Conservation (phyloP, 805 yeast genomes). For the Monosporozyma aerobia region DNA sequence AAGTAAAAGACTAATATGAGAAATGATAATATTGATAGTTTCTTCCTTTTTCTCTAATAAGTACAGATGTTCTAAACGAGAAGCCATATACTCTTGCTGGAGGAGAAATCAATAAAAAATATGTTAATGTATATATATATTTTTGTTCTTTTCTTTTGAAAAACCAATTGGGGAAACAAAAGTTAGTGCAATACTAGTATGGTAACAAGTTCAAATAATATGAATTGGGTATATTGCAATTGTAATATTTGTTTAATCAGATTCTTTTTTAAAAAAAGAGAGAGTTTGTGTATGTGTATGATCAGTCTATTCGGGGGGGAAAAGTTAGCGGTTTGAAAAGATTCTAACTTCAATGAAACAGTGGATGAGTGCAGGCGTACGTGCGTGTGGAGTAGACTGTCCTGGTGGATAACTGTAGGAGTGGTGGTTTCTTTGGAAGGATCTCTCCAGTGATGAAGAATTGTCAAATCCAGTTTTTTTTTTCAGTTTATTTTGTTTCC, state of each 20-base stretch:
- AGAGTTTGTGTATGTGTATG: neutral
- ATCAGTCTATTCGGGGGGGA: neutral
- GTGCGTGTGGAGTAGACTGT: neutral
- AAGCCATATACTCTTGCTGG: neutral
- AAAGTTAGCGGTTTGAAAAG: neutral
- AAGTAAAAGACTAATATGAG: constrained; percentile 24
- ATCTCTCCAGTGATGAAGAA: no score
- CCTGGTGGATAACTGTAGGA: neutral
- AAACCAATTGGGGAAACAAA: neutral
- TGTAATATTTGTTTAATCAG: neutral
- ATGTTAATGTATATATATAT: no score
- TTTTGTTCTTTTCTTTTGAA: neutral
- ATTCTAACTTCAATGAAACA: neutral
- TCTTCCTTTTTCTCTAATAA: constrained; percentile 13
- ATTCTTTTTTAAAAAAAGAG: no score
- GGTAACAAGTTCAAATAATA: neutral
- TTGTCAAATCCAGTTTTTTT: neutral
- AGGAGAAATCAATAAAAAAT: neutral
- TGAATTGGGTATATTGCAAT: neutral
- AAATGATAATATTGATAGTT: constrained; percentile 19
- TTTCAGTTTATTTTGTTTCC: neutral
- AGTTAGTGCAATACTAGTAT: no score
- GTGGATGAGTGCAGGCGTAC: neutral
- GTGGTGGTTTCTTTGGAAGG: no score
- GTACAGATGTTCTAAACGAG: neutral